These are phyloP conservation scores for Trichoderma virens DNA, from an alignment of 495 filamentous ascomycete species.

Conservation along the genomic window DNA sequence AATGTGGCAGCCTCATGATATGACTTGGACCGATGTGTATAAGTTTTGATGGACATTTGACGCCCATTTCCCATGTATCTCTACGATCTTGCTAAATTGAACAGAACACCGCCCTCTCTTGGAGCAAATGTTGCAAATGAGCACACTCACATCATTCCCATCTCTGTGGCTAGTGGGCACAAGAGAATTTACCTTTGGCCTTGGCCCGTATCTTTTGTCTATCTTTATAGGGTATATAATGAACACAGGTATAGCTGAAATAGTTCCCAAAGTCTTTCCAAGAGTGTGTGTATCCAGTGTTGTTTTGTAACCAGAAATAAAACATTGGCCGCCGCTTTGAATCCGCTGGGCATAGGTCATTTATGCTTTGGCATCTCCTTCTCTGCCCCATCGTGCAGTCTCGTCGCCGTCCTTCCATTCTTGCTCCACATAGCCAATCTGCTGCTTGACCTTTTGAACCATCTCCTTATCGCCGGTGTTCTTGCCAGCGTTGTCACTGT, in stretches of 20 bases:
- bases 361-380: slow-evolving; percentile 14
- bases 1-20: neutral
- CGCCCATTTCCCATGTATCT: no score
- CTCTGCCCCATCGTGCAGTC: slow-evolving; percentile 63
- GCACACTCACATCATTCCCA: no score
- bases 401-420: slow-evolving; percentile 80
- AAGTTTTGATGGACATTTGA: no score
- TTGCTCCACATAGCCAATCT: slow-evolving; percentile 78
- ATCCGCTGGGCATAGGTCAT: neutral
- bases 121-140: no score
- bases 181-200: neutral
- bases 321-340: neutral
- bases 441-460: slow-evolving; percentile 74
- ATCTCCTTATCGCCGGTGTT: slow-evolving; percentile 81
- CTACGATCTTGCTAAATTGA: no score
- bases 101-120: no score
- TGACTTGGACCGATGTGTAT: neutral
- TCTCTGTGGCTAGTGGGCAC: no score
- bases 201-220: neutral
- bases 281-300: neutral
- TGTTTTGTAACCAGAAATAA: neutral
- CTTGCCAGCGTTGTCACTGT: slow-evolving; percentile 85
- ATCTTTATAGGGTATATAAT: slow-evolving; percentile 3
- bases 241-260: neutral
- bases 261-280: neutral